Conservation (phyloP, 2,329 filamentous ascomycete species). For the Periconia digitata region DNA sequence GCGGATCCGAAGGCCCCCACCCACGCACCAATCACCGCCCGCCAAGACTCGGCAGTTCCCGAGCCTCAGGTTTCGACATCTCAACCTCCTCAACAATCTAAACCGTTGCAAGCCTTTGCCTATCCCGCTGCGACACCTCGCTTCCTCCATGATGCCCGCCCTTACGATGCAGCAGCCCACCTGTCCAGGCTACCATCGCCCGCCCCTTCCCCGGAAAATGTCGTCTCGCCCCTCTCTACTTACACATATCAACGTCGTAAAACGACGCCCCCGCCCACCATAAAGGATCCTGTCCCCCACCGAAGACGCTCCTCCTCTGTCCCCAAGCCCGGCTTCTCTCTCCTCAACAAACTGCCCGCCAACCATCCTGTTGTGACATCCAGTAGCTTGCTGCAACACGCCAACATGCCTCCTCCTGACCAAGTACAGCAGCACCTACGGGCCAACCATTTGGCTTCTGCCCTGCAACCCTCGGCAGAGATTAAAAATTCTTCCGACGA, state of each 20-base stretch:
- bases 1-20: neutral
- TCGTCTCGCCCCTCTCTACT: neutral
- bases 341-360: neutral
- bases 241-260: neutral
- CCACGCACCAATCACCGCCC: neutral
- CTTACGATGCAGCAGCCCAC: neutral
- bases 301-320: neutral
- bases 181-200: neutral
- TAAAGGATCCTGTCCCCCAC: neutral
- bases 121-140: neutral
- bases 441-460: neutral
- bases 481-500: neutral
- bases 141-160: neutral
- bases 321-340: neutral
- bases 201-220: neutral
- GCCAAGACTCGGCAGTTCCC: slow-evolving; percentile 1
- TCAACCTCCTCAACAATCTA: neutral
- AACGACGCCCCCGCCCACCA: neutral
- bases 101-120: neutral
- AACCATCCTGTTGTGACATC: too few species aligned
- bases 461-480: neutral
- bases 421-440: neutral
- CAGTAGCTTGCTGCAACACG: too few species aligned
- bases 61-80: neutral
- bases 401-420: neutral